Conservation (phyloP, 306 rosid genomes). For the Delonix regia region DNA sequence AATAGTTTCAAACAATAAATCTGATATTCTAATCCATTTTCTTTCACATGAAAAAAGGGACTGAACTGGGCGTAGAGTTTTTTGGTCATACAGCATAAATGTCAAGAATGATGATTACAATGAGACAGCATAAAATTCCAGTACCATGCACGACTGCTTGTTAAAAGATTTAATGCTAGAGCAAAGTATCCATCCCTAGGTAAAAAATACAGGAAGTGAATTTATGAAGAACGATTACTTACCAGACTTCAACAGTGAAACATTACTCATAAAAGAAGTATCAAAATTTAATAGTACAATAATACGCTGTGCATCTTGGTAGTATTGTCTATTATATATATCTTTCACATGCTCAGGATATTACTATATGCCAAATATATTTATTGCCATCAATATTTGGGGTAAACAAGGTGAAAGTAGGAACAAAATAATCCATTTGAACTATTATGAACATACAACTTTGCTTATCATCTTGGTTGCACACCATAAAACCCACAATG, state of each 20-base stretch:
- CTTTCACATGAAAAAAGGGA: background rate
- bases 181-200: slow-evolving; percentile 4
- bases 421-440: slow-evolving; percentile 9
- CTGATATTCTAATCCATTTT: background rate
- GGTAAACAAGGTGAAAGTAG: slow-evolving; percentile 30
- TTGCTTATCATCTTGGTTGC: slow-evolving; percentile 20
- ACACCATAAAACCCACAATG: slow-evolving; percentile 7
- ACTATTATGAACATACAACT: background rate
- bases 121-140: slow-evolving; percentile 8
- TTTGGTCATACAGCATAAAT: slow-evolving; percentile 25
- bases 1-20: slow-evolving; percentile 2
- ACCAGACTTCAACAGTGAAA: background rate
- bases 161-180: slow-evolving; percentile 12
- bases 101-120: slow-evolving; percentile 13
- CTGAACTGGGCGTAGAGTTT: background rate
- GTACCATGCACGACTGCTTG: background rate
- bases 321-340: slow-evolving; percentile 19
- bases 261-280: background rate
- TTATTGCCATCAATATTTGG: background rate
- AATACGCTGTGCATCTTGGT: background rate
- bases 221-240: background rate
- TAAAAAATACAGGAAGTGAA: background rate
- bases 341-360: background rate
- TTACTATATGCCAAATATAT: slow-evolving; percentile 27
- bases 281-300: background rate